Conservation (phyloP, 2,329 filamentous ascomycete genomes). For the Ophiostoma sp. region DNA sequence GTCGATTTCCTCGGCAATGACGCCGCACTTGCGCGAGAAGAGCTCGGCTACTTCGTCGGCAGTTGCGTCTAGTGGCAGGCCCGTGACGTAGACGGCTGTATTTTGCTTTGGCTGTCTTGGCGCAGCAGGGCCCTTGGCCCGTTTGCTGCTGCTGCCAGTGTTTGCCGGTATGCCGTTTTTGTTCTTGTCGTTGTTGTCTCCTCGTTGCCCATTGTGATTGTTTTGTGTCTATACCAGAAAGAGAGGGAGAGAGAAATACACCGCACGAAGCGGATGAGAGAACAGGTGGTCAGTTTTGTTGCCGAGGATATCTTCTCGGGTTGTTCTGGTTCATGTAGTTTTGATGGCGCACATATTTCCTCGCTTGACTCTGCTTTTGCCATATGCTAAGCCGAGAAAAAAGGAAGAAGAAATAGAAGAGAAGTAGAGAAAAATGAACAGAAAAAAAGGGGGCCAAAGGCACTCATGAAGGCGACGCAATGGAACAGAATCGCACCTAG, state of each 20-base stretch:
- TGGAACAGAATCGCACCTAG: background rate
- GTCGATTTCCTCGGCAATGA: constrained; percentile 92
- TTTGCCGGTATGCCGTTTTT: background rate
- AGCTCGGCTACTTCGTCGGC: constrained; percentile 73
- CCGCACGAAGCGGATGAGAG: constrained; percentile 17
- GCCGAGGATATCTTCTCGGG: constrained; percentile 23
- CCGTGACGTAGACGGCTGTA: constrained; percentile 87
- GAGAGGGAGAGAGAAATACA: constrained; percentile 14
- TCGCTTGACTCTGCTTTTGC: background rate
- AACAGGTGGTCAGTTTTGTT: constrained; percentile 24
- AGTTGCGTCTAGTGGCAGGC: constrained; percentile 73
- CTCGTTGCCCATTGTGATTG: constrained; percentile 15
- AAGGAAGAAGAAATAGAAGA: background rate
- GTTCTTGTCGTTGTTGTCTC: constrained; percentile 12
- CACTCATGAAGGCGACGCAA: background rate
- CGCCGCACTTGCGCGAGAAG: constrained; percentile 78
- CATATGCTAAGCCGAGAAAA: background rate
- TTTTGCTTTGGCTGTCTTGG: constrained; percentile 60
- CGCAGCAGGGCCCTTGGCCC: constrained; percentile 32
- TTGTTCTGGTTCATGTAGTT: constrained; percentile 8
- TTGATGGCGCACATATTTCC: no score
- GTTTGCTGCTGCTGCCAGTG: constrained; percentile 22
- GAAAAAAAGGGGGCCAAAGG: background rate
- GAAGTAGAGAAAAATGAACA: background rate
- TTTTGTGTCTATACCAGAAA: constrained; percentile 17